Evolutionary conservation across 2,329 filamentous ascomycete genomes (phyloP).

Genomic region (Pseudogymnoascus sp.): DNA sequence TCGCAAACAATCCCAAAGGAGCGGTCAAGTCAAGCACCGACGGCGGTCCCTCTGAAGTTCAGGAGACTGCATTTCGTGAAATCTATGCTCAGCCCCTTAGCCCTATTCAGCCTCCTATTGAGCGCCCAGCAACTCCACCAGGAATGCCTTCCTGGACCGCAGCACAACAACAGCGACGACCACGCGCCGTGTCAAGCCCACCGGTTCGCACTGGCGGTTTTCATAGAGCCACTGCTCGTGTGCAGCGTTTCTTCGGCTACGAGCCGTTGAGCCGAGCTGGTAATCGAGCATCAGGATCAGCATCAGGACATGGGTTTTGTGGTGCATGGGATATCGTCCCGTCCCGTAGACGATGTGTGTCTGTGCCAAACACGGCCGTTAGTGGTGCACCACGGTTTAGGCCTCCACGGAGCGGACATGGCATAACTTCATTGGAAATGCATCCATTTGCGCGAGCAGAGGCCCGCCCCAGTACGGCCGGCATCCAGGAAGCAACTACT

Average conservation of each 20-base stretch:
- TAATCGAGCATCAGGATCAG: slow-evolving; percentile 6
- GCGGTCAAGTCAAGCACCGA: neutral
- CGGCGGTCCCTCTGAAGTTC: neutral
- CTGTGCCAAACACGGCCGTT: neutral
- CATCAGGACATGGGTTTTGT: neutral
- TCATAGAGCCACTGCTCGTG: slow-evolving; percentile 10
- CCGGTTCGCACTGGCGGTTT: slow-evolving; percentile 7
- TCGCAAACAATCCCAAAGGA: neutral
- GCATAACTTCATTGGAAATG: slow-evolving; percentile 16
- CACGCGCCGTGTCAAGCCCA: slow-evolving; percentile 3
- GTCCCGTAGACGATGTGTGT: neutral
- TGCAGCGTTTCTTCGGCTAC: slow-evolving; percentile 7
- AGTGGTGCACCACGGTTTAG: slow-evolving; percentile 22
- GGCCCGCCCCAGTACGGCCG: neutral
- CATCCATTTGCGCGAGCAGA: slow-evolving; percentile 21
- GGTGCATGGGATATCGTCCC: neutral
- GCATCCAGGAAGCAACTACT: neutral
- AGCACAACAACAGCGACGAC: slow-evolving; percentile 16
- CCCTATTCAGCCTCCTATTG: slow-evolving; percentile 22
- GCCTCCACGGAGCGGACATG: slow-evolving; percentile 25
- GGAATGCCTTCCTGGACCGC: slow-evolving; percentile 29
- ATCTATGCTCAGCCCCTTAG: slow-evolving; percentile 25
- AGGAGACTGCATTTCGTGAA: slow-evolving; percentile 15
- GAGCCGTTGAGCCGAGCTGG: slow-evolving; percentile 11
- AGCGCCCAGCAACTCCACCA: slow-evolving; percentile 24